Evolutionary conservation across 108 stramenopile genomes (phyloP), one percentile per base, ranked within the genome.

Genomic region (Pseudonitzschia multiseries): DNA sequence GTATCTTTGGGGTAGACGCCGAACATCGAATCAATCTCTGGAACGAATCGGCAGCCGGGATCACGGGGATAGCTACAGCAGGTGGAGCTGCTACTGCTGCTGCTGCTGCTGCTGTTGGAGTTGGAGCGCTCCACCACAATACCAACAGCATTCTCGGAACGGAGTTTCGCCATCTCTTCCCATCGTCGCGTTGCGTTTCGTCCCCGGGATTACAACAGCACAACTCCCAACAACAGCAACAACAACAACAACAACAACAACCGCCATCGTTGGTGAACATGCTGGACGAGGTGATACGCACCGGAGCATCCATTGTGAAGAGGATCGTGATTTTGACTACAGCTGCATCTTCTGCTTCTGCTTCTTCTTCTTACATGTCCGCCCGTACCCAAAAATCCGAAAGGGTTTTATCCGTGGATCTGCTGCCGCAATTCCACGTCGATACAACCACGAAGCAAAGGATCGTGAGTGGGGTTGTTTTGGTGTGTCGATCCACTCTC

Each of bases 1-100:
- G 15, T 14, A 33, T 93, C 28, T 87, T 93, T 70, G 89, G 87
- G 27, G 70, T 90, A 12, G 85, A 93, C 59, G 44, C 54, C 4
- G 42, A 78, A n/a, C 87, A 89, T 22, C 59, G 51, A 21, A 81
- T 93, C 14, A 89, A 87, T 57, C 84, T 86, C 54, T 56, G 54
- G 54, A 56, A 56, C 24, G 54, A 56, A 56, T 9, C 54, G 54
- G 24, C 24, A 9, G 50, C 54, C 6, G 12, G 13, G 46, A 2
- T 48, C 46, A 48, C 46, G 46, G 46, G 18, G 14, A 36, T 6
- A 36, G 6, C 36, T 5, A 36, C 36, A 36, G 36, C 36, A 51
- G 20, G 10, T n/a, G 50, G n/a, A n/a, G n/a, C n/a, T n/a, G n/a
- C n/a, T n/a, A n/a, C n/a, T n/a, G n/a, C n/a, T n/a, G n/a, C n/a